Percentiles rank a stretch among this genome's conserved stretches.
phyloP scores from a whole-genome alignment of 495 filamentous ascomycete species.

The Aspergillus nanangensis region DNA sequence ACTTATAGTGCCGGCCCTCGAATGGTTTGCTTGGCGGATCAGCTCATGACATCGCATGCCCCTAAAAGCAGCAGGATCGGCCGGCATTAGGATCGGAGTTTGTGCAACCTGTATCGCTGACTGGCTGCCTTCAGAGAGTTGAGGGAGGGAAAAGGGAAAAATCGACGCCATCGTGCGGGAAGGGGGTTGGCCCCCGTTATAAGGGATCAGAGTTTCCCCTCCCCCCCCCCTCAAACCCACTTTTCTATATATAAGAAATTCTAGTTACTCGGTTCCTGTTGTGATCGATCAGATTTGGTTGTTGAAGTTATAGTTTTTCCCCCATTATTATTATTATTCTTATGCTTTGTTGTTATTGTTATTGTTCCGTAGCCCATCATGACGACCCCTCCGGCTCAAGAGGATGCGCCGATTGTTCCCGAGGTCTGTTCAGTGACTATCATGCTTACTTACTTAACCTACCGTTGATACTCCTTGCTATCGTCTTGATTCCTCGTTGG shows the following conservation, averaged over 20 bases:
- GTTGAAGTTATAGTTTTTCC: not conserved
- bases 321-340: not conserved
- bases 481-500: too few species aligned
- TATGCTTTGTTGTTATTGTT: not conserved
- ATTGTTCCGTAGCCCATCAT: not conserved
- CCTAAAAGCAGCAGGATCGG: too few species aligned
- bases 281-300: too few species aligned
- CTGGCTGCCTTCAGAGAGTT: not conserved
- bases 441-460: too few species aligned
- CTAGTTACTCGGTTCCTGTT: too few species aligned
- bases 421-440: conserved; percentile 1
- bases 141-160: conserved; percentile 1
- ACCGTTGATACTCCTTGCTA: too few species aligned
- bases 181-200: not conserved
- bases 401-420: conserved; percentile 7
- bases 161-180: not conserved
- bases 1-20: too few species aligned
- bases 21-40: too few species aligned
- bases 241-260: too few species aligned
- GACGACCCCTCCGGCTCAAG: not conserved
- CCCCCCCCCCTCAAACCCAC: too few species aligned
- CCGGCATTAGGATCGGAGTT: not conserved
- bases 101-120: not conserved
- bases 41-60: too few species aligned
- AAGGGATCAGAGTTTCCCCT: not conserved